phyloP scores from a whole-genome alignment of 1,284 basidiomycete species.

The Ceratobasidium sp. region DNA sequence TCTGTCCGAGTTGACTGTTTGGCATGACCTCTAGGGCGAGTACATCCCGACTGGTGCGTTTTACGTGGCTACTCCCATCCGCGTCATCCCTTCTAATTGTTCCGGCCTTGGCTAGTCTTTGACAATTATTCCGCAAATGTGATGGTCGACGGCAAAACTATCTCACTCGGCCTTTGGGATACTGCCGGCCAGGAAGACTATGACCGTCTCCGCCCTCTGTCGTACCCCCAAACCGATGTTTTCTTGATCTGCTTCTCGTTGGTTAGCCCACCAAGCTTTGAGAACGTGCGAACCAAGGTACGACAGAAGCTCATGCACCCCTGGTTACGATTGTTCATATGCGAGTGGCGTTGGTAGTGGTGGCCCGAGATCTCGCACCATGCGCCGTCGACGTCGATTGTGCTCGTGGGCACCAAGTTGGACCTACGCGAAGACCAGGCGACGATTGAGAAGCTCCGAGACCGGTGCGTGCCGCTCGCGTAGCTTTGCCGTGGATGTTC shows the following conservation, averaged over 20 bases:
- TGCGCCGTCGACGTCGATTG: conserved; percentile 93
- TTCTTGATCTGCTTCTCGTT: conserved; percentile 99
- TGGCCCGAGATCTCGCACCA: conserved; percentile 97
- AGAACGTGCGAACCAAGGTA: conserved; percentile 98
- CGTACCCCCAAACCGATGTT: conserved; percentile 99
- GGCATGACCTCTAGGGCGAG: conserved; percentile 76
- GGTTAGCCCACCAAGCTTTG: conserved; percentile 96
- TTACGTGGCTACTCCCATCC: not conserved
- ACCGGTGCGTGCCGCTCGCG: conserved; percentile 69
- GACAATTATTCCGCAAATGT: conserved; percentile 97
- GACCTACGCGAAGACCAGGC: conserved; percentile 95
- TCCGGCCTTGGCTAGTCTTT: conserved; percentile 69
- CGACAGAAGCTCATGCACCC: conserved; percentile 20
- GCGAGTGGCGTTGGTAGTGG: conserved; percentile 71
- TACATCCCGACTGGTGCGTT: conserved; percentile 93
- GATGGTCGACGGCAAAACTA: conserved; percentile 99
- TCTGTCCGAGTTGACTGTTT: conserved; percentile 48
- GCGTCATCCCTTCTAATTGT: conserved; percentile 19
- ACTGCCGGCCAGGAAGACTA: conserved; percentile 99
- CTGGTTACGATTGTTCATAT: conserved; percentile 5
- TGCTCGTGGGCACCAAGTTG: conserved; percentile 97
- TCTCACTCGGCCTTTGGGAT: conserved; percentile 97
- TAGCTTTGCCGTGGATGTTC: conserved; percentile 12
- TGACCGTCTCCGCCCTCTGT: conserved; percentile 96
- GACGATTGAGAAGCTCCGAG: conserved; percentile 92